Evolutionary conservation across 208 protist species (phyloP), one percentile per base, ranked within the genome.

Genomic region (Acanthamoeba rhysodes): DNA sequence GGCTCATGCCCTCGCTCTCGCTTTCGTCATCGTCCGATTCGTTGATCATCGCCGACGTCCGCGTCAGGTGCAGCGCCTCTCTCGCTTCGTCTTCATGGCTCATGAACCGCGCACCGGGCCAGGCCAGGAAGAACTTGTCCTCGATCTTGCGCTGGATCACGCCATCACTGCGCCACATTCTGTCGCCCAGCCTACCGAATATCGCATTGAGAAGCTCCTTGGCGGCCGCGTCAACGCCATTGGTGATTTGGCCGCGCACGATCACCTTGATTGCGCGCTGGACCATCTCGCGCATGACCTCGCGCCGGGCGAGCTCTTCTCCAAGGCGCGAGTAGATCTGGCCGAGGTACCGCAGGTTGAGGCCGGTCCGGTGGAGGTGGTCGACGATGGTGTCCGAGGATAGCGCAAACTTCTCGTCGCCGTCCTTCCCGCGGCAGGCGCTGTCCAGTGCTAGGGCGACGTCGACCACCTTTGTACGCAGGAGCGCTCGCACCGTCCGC

Each of bases 251-350:
- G 29, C 68, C 18, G 32, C 68, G 68, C 68, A 76, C 24, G 7
- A 76, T 29, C 5, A n/a, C 18, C 68, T 76, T 76, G 24, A 76
- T 76, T 4, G 68, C 68, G 10, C 68, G 24, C 68, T 76, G 29
- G 27, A n/a, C n/a, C 68, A 76, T 76, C 68, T 76, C 68, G 29
- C 68, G 24, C 68, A 76, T 76, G 68, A 76, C 29, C 18, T 37
- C 68, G 29, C 68, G 24, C 24, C 68, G 68, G 27, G 32, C 68
- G 7, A 12, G 68, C 8, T 27, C 68, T 10, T 37, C 68, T n/a
- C 8, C 4, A 4, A 76, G 10, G 9, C 10, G 3, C 29, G 24
- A 4, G 32, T 76, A 76, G 24, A 76, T 16, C 18, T 20, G 68
- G 29, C 68, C 68, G 18, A 76, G 32, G 68, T 76, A n/a, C n/a